Base-by-base conservation (phyloP, 2,329 filamentous ascomycete species). In the Pseudogymnoascus sp. region DNA sequence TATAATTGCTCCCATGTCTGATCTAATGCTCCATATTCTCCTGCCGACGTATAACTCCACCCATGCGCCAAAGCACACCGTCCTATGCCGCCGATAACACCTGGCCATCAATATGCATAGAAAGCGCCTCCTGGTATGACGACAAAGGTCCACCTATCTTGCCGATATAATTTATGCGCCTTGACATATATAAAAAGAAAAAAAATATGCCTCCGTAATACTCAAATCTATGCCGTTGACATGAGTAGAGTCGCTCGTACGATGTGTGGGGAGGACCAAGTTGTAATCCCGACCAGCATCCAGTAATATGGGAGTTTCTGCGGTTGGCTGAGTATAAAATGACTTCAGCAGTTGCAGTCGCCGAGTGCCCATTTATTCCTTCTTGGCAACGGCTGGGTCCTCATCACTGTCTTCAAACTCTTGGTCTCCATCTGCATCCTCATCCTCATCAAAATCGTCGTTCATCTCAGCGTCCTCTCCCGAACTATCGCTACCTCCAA, bases 401-500 rank as follows among this genome's bases (percentile, higher is more conserved):
- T 69, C 66, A 63, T 72, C 74, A 33, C 75, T 72, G 14, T 77
- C 75, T 41, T 82, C 79, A 19, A 80, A 78, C 52, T 84, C 82
- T 14, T 83, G 82, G 8, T 82, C 80, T 14, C 81, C 81, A 5
- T 83, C 84, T 22, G 86, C 82, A 1, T 79, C 79, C 11, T 83
- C 82, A 7, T 73, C 76, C 41, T 83, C 83, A 7, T 80, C 80
- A 23, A 81, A 80, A 41, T 82, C 83, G 52, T 88, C 85, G 33
- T 83, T 82, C 75, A 83, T 80, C 23, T 83, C 81, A 28, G 84
- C 82, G 45, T 84, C 82, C 9, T 87, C 87, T 33, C 82, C 82
- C 9, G 69, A 71, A 62, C 82, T 84, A 67, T 91, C 89, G 69
- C 87, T 90, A 14, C 87, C 88, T 8, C 87, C 88, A 74, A 92